Evolutionary conservation across 2,329 filamentous ascomycete species (phyloP), one percentile per base, ranked within the genome.

Genomic region (Sporothrix sp.): DNA sequence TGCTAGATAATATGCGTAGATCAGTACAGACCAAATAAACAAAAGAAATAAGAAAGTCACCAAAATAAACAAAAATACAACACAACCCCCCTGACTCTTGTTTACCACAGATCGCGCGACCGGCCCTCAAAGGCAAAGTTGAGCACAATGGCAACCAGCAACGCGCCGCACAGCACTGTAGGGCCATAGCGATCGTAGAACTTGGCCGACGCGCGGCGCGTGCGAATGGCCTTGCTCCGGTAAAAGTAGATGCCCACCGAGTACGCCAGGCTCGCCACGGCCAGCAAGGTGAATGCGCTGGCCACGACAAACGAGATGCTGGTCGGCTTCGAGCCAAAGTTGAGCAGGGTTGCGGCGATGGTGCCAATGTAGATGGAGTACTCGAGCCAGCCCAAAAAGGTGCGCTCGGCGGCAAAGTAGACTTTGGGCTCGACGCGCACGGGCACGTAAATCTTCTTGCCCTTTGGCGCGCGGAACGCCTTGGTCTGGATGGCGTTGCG

Each of bases 361-460:
- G 85, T 85, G 59, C 87, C 88, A 49, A 98, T 82, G 63, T 96
- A 90, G 62, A 97, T 95, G 45, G 86, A 91, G 68, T 95, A 97
- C 67, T 98, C 91, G 60, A 98, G 85, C 85, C 93, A 98, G 56
- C 88, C 87, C 52, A 98, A 76, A 69, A 96, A 98, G 1, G 93
- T 98, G 57, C 93, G 81, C 68, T 98, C 93, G 1, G 89, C 90
- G 20, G 93, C 93, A 64, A 98, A 95, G 67, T 89, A 95, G 46
- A 98, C 93, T 70, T 98, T 98, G 30, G 93, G 93, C 67, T 98
- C 93, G 30, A 98, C 90, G 44, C 93, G 82, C 50, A 97, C 84
- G 13, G 91, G 91, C 21, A 98, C 93, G 61, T 97, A 91, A 53
- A 98, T 97, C 66, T 87, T 87, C 79, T 90, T 91, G 49, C 86